Evolutionary conservation across 2,329 filamentous ascomycete species (phyloP).

Genomic region (Cytospora leucostoma): DNA sequence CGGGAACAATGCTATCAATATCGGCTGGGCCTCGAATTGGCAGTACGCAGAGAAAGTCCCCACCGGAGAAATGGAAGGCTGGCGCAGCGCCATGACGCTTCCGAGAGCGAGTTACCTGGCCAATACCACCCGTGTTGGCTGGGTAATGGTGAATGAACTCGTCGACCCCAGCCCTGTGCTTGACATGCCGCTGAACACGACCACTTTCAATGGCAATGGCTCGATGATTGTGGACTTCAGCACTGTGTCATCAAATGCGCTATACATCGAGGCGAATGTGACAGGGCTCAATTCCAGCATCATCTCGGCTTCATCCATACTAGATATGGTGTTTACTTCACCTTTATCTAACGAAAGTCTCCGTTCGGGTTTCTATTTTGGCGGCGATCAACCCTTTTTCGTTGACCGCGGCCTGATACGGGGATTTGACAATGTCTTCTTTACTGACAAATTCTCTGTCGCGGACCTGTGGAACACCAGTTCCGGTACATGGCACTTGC

Average conservation of each 20-base stretch:
- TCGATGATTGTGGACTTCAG: constrained; percentile 53
- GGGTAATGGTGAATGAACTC: constrained; percentile 52
- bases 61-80: constrained; percentile 53
- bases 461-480: constrained; percentile 34
- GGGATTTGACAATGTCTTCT: constrained; percentile 46
- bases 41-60: constrained; percentile 58
- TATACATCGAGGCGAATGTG: constrained; percentile 58
- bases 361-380: constrained; percentile 50
- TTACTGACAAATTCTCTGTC: constrained; percentile 53
- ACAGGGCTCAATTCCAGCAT: constrained; percentile 39
- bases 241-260: constrained; percentile 48
- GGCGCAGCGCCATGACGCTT: constrained; percentile 53
- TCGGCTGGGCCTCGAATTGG: constrained; percentile 63
- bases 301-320: constrained; percentile 34
- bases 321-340: constrained; percentile 39
- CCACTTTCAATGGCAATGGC: constrained; percentile 49
- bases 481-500: constrained; percentile 36
- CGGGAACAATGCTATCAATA: constrained; percentile 45
- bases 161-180: constrained; percentile 51
- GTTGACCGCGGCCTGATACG: constrained; percentile 50
- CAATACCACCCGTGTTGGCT: constrained; percentile 52
- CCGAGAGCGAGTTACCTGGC: constrained; percentile 55
- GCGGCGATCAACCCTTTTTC: constrained; percentile 52
- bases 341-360: constrained; percentile 51
- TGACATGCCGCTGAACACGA: constrained; percentile 46